These are phyloP conservation scores for Ceratobasidium sp. DNA, from an alignment of 1,284 basidiomycete species.

Conservation along the genomic window DNA sequence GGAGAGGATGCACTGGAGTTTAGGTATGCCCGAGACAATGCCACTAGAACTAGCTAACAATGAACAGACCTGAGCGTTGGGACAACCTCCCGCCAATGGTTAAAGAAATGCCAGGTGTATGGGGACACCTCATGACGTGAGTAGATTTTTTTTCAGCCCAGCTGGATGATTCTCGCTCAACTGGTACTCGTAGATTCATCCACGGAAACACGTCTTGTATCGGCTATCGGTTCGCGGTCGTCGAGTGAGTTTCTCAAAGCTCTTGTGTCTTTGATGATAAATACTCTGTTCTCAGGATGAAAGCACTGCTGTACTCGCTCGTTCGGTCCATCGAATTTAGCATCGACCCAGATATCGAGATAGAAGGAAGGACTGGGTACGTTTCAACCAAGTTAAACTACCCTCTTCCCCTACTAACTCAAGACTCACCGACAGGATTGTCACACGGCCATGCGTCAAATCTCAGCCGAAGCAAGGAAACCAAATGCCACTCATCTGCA, in stretches of 20 bases:
- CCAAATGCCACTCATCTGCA: constrained; percentile 15
- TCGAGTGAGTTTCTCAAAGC: constrained; percentile 5
- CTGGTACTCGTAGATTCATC: neutral
- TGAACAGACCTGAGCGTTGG: constrained; percentile 48
- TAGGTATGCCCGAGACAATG: neutral
- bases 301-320: neutral
- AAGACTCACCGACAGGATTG: constrained; percentile 6
- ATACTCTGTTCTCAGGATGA: neutral
- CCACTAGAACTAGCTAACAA: neutral
- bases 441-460: constrained; percentile 30
- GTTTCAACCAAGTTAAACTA: neutral
- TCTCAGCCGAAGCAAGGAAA: too few species aligned
- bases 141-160: neutral
- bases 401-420: neutral
- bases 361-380: constrained; percentile 20
- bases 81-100: constrained; percentile 44
- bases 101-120: constrained; percentile 46
- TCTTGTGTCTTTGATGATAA: too few species aligned
- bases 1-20: constrained; percentile 46
- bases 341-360: constrained; percentile 24
- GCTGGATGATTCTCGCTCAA: neutral
- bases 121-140: constrained; percentile 38
- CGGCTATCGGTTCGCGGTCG: constrained; percentile 42
- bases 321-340: constrained; percentile 15
- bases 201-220: constrained; percentile 44